Evolutionary conservation across 768 basidiomycete genomes (phyloP).

Genomic region (Podaxis sp.): DNA sequence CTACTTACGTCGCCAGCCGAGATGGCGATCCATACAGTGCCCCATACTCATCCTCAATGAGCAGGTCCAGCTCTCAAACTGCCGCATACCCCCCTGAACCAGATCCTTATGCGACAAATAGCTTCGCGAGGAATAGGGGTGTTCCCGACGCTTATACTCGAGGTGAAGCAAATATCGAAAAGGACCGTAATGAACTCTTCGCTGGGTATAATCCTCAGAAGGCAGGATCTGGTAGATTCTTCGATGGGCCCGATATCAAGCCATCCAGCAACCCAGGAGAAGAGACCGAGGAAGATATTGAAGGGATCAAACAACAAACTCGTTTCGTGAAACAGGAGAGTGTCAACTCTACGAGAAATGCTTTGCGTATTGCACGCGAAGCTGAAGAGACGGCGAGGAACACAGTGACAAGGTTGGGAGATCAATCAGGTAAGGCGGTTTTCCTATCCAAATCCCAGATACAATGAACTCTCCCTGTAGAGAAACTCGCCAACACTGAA

Average conservation of each 20-base stretch:
- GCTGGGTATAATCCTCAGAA: slow-evolving; percentile 68
- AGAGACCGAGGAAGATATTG: slow-evolving; percentile 84
- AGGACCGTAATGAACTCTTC: slow-evolving; percentile 74
- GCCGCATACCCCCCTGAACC: slow-evolving; percentile 19
- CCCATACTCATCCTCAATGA: slow-evolving; percentile 22
- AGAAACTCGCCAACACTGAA: slow-evolving; percentile 91
- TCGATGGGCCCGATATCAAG: slow-evolving; percentile 56
- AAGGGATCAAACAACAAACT: slow-evolving; percentile 94
- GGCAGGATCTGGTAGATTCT: slow-evolving; percentile 62
- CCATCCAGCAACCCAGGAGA: slow-evolving; percentile 57
- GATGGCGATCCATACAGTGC: slow-evolving; percentile 56
- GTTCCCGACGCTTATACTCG: slow-evolving; percentile 70
- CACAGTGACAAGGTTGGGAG: slow-evolving; percentile 80
- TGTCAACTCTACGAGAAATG: slow-evolving; percentile 87
- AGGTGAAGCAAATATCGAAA: slow-evolving; percentile 56
- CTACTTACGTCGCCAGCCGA: slow-evolving; percentile 67
- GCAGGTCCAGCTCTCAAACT: slow-evolving; percentile 16
- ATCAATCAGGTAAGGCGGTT: slow-evolving; percentile 79
- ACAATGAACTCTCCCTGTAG: slow-evolving; percentile 34
- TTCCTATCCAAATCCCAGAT: not conserved
- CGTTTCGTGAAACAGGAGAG: slow-evolving; percentile 89
- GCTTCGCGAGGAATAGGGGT: slow-evolving; percentile 42
- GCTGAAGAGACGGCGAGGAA: slow-evolving; percentile 93
- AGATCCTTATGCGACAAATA: slow-evolving; percentile 42
- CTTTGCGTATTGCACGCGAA: slow-evolving; percentile 89